These are phyloP conservation scores for Fagopyrum esculentum DNA, from an alignment of 148 eudicot genomes.

Conservation along the genomic window DNA sequence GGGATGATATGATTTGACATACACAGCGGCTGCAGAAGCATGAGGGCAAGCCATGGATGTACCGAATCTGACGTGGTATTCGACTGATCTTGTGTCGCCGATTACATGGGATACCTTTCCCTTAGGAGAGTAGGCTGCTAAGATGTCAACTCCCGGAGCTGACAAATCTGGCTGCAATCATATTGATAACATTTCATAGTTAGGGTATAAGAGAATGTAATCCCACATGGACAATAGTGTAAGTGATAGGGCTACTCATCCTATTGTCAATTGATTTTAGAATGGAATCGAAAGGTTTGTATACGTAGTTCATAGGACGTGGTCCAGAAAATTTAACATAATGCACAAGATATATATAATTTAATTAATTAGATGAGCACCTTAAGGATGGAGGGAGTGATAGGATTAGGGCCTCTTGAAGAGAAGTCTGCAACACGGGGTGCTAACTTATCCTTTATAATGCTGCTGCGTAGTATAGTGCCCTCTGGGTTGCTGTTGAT, in stretches of 20 bases:
- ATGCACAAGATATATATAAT: too few relatives aligned
- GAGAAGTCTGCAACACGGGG: slow-evolving; percentile 40
- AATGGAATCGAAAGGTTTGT: too few relatives aligned
- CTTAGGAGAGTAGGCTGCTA: slow-evolving; percentile 46
- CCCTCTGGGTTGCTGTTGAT: slow-evolving; percentile 15
- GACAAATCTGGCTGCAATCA: slow-evolving; percentile 35
- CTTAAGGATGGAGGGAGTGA: slow-evolving; percentile 48
- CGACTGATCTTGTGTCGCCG: slow-evolving; percentile 27
- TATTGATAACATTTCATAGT: too few relatives aligned
- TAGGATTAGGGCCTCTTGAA: slow-evolving; percentile 56
- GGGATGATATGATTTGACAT: slow-evolving; percentile 48
- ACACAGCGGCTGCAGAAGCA: slow-evolving; percentile 50
- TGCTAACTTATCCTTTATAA: slow-evolving; percentile 19
- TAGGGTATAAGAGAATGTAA: too few relatives aligned
- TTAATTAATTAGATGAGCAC: slow-evolving; percentile 13
- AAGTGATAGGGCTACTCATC: too few relatives aligned
- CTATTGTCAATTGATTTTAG: too few relatives aligned
- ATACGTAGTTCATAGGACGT: too few relatives aligned
- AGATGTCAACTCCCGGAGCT: slow-evolving; percentile 31
- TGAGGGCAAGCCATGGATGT: slow-evolving; percentile 84
- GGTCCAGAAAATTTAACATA: too few relatives aligned
- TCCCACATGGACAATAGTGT: too few relatives aligned
- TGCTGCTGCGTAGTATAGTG: slow-evolving; percentile 23
- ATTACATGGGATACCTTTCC: slow-evolving; percentile 8
- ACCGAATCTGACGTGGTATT: slow-evolving; percentile 35